phyloP scores from a whole-genome alignment of 1,139 yeast genomes.

The Hyphopichia buzzinii region DNA sequence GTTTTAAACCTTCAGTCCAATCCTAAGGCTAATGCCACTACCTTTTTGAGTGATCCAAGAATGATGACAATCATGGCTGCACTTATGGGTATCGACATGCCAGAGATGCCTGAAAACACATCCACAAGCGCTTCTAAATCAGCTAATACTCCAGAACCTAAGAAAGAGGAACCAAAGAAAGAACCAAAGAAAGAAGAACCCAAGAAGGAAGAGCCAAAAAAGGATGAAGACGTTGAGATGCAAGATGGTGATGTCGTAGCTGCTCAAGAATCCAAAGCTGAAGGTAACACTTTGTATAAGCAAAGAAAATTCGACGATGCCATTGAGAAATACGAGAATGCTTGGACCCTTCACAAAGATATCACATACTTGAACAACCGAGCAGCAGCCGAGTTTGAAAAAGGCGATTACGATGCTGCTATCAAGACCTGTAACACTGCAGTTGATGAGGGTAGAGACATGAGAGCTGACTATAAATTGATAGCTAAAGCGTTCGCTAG shows the following conservation, averaged over 20 bases:
- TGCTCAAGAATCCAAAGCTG: slow-evolving; percentile 68
- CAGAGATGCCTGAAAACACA: slow-evolving; percentile 44
- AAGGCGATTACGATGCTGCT: slow-evolving; percentile 86
- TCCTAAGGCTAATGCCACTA: slow-evolving; percentile 70
- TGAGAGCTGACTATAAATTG: slow-evolving; percentile 87
- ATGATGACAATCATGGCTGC: slow-evolving; percentile 87
- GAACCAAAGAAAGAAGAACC: slow-evolving; percentile 24
- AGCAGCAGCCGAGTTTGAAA: slow-evolving; percentile 97
- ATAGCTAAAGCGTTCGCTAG: slow-evolving; percentile 94
- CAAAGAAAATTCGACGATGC: slow-evolving; percentile 91
- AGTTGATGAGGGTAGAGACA: slow-evolving; percentile 83
- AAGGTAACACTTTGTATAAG: slow-evolving; percentile 87
- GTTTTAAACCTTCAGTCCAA: slow-evolving; percentile 63
- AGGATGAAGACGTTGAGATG: slow-evolving; percentile 34
- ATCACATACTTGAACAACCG: slow-evolving; percentile 93
- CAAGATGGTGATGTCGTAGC: slow-evolving; percentile 36
- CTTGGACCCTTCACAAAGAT: slow-evolving; percentile 81
- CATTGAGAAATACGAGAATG: slow-evolving; percentile 77
- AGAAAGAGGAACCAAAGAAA: slow-evolving; percentile 23
- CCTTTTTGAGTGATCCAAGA: slow-evolving; percentile 74
- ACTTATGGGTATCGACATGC: slow-evolving; percentile 75
- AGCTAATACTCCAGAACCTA: slow-evolving; percentile 10
- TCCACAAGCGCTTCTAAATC: slow-evolving; percentile 14
- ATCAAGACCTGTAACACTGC: slow-evolving; percentile 80
- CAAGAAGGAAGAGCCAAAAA: slow-evolving; percentile 16